A percentile compares a stretch with the other conserved stretches of the same genome.
Conservation (phyloP, 768 basidiomycete genomes). For the Pilatotrama ljubarskyi region DNA sequence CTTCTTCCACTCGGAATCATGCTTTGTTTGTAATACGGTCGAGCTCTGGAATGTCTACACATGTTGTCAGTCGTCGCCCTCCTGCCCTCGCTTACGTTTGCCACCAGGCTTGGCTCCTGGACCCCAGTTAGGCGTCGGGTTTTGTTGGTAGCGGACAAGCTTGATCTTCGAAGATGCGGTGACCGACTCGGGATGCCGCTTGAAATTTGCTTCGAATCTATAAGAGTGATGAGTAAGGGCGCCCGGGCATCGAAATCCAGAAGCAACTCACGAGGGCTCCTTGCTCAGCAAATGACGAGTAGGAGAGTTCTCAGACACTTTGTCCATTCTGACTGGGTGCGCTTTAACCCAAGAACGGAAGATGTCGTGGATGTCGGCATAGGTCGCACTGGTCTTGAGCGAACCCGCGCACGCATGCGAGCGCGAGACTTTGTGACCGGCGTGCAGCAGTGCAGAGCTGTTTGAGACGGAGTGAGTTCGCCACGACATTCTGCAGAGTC, state of each 20-base stretch:
- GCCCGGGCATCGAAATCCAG: too few species aligned
- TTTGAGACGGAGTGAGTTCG: not conserved
- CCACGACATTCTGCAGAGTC: not conserved
- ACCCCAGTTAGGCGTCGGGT: constrained; percentile 93
- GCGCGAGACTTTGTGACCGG: constrained; percentile 80
- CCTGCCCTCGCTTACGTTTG: constrained; percentile 44
- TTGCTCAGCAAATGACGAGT: constrained; percentile 67
- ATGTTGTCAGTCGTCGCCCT: constrained; percentile 25
- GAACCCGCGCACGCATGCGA: constrained; percentile 91
- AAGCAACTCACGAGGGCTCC: constrained; percentile 58
- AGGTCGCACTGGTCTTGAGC: constrained; percentile 83
- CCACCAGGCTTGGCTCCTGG: constrained; percentile 65
- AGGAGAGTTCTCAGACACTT: constrained; percentile 74
- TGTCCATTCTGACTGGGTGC: constrained; percentile 83
- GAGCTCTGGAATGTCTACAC: constrained; percentile 10
- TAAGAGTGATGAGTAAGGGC: not conserved
- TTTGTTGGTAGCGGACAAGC: constrained; percentile 86
- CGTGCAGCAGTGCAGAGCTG: constrained; percentile 89
- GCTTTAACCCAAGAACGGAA: constrained; percentile 82
- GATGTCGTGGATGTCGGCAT: constrained; percentile 73
- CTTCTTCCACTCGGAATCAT: constrained; percentile 4
- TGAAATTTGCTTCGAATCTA: constrained; percentile 73
- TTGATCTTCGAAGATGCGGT: constrained; percentile 66
- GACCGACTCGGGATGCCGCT: constrained; percentile 64
- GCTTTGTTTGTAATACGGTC: constrained; percentile 23